A percentile compares a stretch with the other conserved stretches of the same genome.
Evolutionary conservation across 495 filamentous ascomycete genomes (phyloP).

Genomic region (Astrothelium macrocarpum): DNA sequence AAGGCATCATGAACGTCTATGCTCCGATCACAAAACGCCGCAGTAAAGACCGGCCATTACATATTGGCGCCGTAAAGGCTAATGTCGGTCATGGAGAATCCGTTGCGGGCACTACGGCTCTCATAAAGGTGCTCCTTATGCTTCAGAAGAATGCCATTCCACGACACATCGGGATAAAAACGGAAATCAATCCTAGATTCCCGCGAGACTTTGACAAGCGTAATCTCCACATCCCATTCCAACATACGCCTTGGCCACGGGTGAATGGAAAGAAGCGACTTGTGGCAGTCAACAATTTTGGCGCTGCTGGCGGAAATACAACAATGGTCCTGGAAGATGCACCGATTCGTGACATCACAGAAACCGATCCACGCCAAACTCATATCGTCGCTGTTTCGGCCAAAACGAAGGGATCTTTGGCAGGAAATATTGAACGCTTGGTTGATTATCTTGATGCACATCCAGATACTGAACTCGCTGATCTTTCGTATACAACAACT

Average conservation of each 20-base stretch:
- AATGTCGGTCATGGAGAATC: constrained; percentile 32
- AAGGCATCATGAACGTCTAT: constrained; percentile 24
- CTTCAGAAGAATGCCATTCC: constrained; percentile 31
- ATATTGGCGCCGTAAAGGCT: constrained; percentile 28
- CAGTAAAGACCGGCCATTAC: constrained; percentile 14
- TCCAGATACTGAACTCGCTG: constrained; percentile 34
- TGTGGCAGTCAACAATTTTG: constrained; percentile 61
- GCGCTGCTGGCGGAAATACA: constrained; percentile 48
- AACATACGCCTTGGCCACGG: background rate
- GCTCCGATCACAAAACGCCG: constrained; percentile 15
- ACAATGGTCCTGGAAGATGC: constrained; percentile 51
- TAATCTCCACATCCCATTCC: constrained; percentile 28
- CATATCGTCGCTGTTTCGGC: constrained; percentile 52
- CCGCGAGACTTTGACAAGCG: constrained; percentile 22
- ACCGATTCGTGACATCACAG: constrained; percentile 18
- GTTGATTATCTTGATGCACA: constrained; percentile 39
- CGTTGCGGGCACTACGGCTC: constrained; percentile 26
- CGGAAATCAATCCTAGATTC: constrained; percentile 35
- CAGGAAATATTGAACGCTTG: constrained; percentile 25
- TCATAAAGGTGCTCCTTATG: constrained; percentile 35
- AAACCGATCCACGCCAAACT: constrained; percentile 39
- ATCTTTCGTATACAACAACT: constrained; percentile 71
- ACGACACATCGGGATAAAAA: constrained; percentile 31
- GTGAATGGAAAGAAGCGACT: constrained; percentile 29
- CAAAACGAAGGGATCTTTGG: constrained; percentile 33